Evolutionary conservation across 2,329 filamentous ascomycete species (phyloP).

Genomic region (Fusarium musae): DNA sequence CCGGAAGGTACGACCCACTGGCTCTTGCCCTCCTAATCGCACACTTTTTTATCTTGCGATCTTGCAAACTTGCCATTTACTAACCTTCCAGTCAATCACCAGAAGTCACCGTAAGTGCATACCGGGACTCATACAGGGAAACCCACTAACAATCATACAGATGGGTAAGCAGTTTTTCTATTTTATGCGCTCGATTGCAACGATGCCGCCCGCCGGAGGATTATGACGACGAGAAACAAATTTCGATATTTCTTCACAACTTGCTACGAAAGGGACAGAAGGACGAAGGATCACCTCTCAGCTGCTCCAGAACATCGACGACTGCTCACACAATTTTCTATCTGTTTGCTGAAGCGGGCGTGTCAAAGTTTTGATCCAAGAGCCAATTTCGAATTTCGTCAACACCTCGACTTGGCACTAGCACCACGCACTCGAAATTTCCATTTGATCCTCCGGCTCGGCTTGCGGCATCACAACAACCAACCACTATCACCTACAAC

Average conservation of each 20-base stretch:
- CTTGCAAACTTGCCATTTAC: constrained; percentile 55
- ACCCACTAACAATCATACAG: constrained; percentile 58
- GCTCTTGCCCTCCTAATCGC: constrained; percentile 52
- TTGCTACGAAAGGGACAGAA: not conserved
- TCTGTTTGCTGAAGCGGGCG: not conserved
- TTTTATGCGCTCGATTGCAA: constrained; percentile 35
- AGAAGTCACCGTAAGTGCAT: constrained; percentile 61
- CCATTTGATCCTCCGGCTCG: constrained; percentile 7
- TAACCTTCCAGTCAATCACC: constrained; percentile 56
- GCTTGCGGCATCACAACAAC: constrained; percentile 26
- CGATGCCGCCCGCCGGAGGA: constrained; percentile 42
- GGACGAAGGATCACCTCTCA: constrained; percentile 8
- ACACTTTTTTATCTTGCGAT: constrained; percentile 54
- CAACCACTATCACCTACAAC: constrained; percentile 4
- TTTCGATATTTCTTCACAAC: constrained; percentile 35
- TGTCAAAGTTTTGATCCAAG: constrained; percentile 1
- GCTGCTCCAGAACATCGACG: not conserved
- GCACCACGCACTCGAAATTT: constrained; percentile 14
- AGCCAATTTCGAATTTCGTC: constrained; percentile 22
- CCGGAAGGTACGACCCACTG: constrained; percentile 43
- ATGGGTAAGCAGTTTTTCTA: constrained; percentile 67
- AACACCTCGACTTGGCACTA: constrained; percentile 1
- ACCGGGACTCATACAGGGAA: constrained; percentile 45
- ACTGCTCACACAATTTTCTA: not conserved
- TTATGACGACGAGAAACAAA: constrained; percentile 27